These are phyloP conservation scores for Hortiboletus flavorubellus DNA, from an alignment of 768 basidiomycete genomes.

Conservation along the genomic window DNA sequence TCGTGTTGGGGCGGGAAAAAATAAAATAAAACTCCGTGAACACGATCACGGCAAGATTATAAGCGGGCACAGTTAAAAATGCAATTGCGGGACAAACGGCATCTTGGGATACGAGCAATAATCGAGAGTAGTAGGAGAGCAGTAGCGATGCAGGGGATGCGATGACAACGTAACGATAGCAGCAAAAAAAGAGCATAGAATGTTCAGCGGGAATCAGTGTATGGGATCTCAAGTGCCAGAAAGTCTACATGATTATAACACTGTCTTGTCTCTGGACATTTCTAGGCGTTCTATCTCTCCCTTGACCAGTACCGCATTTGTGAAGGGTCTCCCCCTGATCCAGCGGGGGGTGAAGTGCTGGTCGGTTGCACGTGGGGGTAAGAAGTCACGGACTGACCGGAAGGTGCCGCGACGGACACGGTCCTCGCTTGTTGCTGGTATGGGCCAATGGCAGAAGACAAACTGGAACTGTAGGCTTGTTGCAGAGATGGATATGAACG, in stretches of 20 bases:
- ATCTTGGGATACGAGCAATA: not conserved
- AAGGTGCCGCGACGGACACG: conserved; percentile 11
- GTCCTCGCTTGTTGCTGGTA: conserved; percentile 29
- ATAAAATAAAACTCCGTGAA: conserved; percentile 19
- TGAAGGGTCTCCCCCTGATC: conserved; percentile 23
- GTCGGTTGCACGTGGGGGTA: conserved; percentile 27
- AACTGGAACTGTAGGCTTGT: conserved; percentile 21
- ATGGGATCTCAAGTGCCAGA: conserved; percentile 14
- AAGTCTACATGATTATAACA: conserved; percentile 10
- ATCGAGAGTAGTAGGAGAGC: no score
- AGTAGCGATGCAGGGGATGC: conserved; percentile 5
- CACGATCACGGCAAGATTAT: conserved; percentile 15
- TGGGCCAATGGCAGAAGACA: conserved; percentile 12
- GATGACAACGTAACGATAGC: conserved; percentile 12
- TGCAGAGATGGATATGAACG: conserved; percentile 30
- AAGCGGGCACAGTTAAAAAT: conserved; percentile 5
- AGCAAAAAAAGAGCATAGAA: not conserved
- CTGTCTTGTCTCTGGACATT: conserved; percentile 6
- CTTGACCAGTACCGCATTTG: conserved; percentile 28
- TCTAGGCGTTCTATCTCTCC: conserved; percentile 18
- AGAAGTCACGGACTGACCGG: conserved; percentile 23
- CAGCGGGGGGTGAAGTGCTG: conserved; percentile 26
- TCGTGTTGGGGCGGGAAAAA: conserved; percentile 5
- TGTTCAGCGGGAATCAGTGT: conserved; percentile 2
- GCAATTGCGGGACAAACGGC: conserved; percentile 17